These are phyloP conservation scores for Trichoderma asperellum DNA, from an alignment of 2,329 filamentous ascomycete species.

Conservation along the genomic window DNA sequence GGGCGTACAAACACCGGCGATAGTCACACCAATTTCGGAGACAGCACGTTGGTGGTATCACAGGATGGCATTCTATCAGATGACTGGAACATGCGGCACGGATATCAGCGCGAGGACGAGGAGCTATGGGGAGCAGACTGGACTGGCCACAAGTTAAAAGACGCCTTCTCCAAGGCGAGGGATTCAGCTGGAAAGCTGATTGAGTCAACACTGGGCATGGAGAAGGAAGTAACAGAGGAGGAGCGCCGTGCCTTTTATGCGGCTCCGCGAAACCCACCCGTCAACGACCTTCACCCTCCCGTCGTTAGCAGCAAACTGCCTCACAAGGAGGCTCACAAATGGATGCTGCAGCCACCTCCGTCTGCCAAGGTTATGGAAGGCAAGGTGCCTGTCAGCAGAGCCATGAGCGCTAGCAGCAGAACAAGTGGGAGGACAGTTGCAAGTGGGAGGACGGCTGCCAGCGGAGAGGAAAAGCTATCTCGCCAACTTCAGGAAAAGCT, in stretches of 20 bases:
- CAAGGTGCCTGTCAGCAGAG: slow-evolving; percentile 71
- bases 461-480: slow-evolving; percentile 45
- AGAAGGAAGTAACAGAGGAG: slow-evolving; percentile 57
- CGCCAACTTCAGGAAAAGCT: slow-evolving; percentile 52
- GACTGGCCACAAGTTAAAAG: slow-evolving; percentile 59
- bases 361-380: slow-evolving; percentile 89
- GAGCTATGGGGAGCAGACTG: slow-evolving; percentile 74
- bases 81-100: slow-evolving; percentile 72
- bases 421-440: slow-evolving; percentile 50
- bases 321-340: slow-evolving; percentile 71
- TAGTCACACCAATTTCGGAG: slow-evolving; percentile 42
- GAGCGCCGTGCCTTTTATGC: slow-evolving; percentile 65
- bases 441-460: slow-evolving; percentile 37
- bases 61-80: slow-evolving; percentile 47
- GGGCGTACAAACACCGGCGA: slow-evolving; percentile 46
- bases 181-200: slow-evolving; percentile 59
- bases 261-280: slow-evolving; percentile 66
- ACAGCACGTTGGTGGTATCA: slow-evolving; percentile 38
- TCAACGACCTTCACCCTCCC: slow-evolving; percentile 85
- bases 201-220: slow-evolving; percentile 56
- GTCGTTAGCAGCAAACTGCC: slow-evolving; percentile 76
- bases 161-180: slow-evolving; percentile 62
- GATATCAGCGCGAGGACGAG: slow-evolving; percentile 87
- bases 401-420: slow-evolving; percentile 60
- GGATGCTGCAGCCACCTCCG: slow-evolving; percentile 95